Conservation (phyloP, 2,329 filamentous ascomycete genomes). For the Thelonectria rubi region DNA sequence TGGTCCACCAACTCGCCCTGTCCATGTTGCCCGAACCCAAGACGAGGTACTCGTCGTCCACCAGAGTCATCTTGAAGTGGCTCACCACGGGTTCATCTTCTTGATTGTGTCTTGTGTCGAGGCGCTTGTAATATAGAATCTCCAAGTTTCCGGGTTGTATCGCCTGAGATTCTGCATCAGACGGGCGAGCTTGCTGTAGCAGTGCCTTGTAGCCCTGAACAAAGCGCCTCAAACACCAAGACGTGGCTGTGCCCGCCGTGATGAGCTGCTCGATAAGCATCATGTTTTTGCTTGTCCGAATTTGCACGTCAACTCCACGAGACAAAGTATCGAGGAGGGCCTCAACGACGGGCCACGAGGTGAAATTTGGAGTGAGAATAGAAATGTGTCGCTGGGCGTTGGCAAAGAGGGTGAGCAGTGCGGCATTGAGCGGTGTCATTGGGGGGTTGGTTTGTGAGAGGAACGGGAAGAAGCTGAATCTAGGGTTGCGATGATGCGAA, state of each 20-base stretch:
- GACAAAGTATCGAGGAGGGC: conserved; percentile 68
- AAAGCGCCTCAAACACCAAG: conserved; percentile 68
- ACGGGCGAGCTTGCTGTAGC: conserved; percentile 27
- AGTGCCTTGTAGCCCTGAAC: conserved; percentile 61
- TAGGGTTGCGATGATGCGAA: conserved; percentile 74
- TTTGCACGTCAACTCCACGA: conserved; percentile 72
- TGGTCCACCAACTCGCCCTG: conserved; percentile 86
- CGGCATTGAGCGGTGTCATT: conserved; percentile 72
- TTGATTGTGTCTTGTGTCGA: conserved; percentile 40
- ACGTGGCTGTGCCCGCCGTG: conserved; percentile 79
- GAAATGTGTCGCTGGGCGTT: conserved; percentile 68
- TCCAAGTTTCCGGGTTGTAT: conserved; percentile 59
- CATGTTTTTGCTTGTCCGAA: conserved; percentile 74
- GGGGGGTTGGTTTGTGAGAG: conserved; percentile 60
- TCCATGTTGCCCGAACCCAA: conserved; percentile 87
- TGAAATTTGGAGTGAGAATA: conserved; percentile 82
- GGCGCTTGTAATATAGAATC: conserved; percentile 66
- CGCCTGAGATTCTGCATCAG: conserved; percentile 54
- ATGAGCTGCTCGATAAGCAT: conserved; percentile 85
- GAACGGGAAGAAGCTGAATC: conserved; percentile 68
- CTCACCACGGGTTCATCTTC: conserved; percentile 73
- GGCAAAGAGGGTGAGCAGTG: conserved; percentile 68
- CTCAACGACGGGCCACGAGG: conserved; percentile 69
- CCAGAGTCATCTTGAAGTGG: conserved; percentile 80
- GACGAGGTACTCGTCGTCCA: conserved; percentile 73